phyloP scores from a whole-genome alignment of 179 eudicot species.

The Spergularia azorica region DNA sequence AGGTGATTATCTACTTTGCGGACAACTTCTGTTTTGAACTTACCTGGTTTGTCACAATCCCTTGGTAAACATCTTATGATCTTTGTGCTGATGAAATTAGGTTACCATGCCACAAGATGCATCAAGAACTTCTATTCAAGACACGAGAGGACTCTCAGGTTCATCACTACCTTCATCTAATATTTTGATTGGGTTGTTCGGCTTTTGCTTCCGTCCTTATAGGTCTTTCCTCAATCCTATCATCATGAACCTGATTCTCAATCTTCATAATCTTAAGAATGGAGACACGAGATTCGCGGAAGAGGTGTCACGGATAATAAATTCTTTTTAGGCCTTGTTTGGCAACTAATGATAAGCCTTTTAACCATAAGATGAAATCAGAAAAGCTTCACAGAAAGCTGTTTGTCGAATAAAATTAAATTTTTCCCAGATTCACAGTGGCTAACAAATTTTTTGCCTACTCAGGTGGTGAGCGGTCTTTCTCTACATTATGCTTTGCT shows the following conservation, averaged over 20 bases:
- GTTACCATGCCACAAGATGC: conserved; percentile 99
- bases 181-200: conserved; percentile 3
- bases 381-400: not conserved
- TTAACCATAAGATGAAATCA: not conserved
- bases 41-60: not conserved
- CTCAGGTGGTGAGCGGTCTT: conserved; percentile 95
- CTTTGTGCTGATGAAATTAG: conserved; percentile 35
- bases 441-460: not conserved
- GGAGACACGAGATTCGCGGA: not conserved
- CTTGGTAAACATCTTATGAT: not conserved
- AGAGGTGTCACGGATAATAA: not conserved
- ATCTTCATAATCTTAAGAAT: not conserved
- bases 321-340: not conserved
- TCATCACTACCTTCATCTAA: conserved; percentile 15
- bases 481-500: conserved; percentile 94
- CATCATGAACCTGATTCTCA: not conserved
- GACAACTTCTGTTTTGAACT: not conserved
- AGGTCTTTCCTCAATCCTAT: not conserved
- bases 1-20: conserved; percentile 43
- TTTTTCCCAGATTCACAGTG: not conserved
- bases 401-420: not conserved
- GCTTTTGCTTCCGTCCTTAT: not conserved
- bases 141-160: conserved; percentile 99
- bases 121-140: conserved; percentile 74
- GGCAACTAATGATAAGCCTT: not conserved